A percentile compares a stretch with the other conserved stretches of the same genome.
phyloP scores from a whole-genome alignment of 192 early-diverging fungal species.

The Coemansia sp. region DNA sequence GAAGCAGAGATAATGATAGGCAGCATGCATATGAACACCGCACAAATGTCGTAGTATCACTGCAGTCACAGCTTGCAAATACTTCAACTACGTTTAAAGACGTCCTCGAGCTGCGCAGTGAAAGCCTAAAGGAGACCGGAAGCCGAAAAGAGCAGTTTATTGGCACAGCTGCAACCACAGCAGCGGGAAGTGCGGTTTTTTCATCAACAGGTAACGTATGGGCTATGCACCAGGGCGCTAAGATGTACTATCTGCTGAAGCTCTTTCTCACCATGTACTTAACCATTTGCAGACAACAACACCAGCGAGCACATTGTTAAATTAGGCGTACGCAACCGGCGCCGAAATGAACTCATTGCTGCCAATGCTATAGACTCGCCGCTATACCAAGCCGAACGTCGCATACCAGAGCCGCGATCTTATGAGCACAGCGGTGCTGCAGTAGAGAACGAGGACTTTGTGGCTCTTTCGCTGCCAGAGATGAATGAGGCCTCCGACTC shows the following conservation, averaged over 20 bases:
- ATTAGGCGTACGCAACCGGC: conserved; percentile 50
- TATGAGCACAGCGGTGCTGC: conserved; percentile 15
- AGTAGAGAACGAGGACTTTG: conserved; percentile 48
- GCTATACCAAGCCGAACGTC: conserved; percentile 58
- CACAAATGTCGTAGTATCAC: conserved; percentile 82
- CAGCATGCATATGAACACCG: conserved; percentile 89
- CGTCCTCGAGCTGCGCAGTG: conserved; percentile 92
- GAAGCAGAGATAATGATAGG: conserved; percentile 57
- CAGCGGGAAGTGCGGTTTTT: conserved; percentile 17
- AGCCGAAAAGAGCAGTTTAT: conserved; percentile 88
- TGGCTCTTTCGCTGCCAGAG: conserved; percentile 54
- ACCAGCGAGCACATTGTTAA: background rate
- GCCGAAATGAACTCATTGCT: conserved; percentile 18
- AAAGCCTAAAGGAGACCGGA: conserved; percentile 94
- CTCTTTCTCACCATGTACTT: background rate
- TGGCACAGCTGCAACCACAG: conserved; percentile 29
- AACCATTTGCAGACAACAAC: background rate
- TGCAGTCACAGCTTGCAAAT: conserved; percentile 88
- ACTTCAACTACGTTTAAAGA: conserved; percentile 91
- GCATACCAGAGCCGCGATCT: conserved; percentile 14
- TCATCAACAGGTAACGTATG: conserved; percentile 37
- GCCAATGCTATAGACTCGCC: conserved; percentile 55
- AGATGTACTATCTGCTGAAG: background rate
- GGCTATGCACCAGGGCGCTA: background rate
- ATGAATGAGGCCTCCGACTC: conserved; percentile 63